These are phyloP conservation scores for Lachancea thermotolerans DNA, from an alignment of 805 yeast genomes.

Conservation along the genomic window DNA sequence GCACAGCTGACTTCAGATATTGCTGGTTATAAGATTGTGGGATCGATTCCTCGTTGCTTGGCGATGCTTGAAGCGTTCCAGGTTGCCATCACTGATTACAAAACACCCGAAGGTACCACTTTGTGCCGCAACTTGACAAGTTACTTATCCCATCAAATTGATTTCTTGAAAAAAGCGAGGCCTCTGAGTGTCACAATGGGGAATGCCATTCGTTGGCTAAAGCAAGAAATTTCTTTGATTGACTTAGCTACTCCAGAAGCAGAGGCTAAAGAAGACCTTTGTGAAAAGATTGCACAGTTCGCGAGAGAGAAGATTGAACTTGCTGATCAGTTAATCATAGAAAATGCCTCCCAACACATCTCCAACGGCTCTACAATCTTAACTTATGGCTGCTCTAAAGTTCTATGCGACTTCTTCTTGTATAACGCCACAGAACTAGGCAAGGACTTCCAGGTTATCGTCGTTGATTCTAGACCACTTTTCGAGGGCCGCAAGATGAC, in stretches of 20 bases:
- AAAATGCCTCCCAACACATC: constrained; percentile 72
- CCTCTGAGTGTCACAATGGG: constrained; percentile 95
- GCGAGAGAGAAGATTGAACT: constrained; percentile 79
- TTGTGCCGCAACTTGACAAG: constrained; percentile 82
- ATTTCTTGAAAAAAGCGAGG: constrained; percentile 81
- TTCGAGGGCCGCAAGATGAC: constrained; percentile 87
- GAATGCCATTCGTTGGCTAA: constrained; percentile 93
- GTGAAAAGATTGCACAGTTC: constrained; percentile 68
- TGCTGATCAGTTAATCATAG: constrained; percentile 76
- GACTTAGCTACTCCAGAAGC: constrained; percentile 55
- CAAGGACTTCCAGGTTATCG: constrained; percentile 69
- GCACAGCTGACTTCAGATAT: constrained; percentile 70
- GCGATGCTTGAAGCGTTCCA: constrained; percentile 83
- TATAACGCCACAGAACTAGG: constrained; percentile 56
- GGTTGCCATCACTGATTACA: constrained; percentile 68
- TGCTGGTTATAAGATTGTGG: constrained; percentile 80
- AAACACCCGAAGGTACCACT: constrained; percentile 79
- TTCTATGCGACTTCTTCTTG: constrained; percentile 65
- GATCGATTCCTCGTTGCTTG: constrained; percentile 78
- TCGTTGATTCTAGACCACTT: constrained; percentile 89
- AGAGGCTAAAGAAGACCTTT: constrained; percentile 58
- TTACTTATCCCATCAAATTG: constrained; percentile 87
- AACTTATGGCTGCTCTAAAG: constrained; percentile 85
- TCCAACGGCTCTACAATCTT: constrained; percentile 70
- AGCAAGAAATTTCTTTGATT: constrained; percentile 82